Base-by-base conservation (phyloP, 768 basidiomycete genomes). In the Macrocybe gigantea region DNA sequence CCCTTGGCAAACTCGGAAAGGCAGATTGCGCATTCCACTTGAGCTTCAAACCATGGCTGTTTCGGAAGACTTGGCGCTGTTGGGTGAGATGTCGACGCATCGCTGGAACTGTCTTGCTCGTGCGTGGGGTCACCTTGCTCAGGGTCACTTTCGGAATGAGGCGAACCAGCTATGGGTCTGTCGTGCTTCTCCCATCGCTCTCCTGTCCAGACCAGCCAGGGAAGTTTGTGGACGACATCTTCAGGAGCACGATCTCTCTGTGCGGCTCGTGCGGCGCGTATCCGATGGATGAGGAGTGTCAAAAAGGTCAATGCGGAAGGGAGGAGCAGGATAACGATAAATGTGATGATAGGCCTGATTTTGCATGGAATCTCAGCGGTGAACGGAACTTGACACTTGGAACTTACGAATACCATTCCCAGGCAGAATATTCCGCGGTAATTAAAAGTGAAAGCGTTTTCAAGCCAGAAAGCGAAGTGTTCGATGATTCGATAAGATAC, bases 1-100 rank as follows among this genome's bases (percentile, higher is more conserved):
- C 93, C 93, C 59, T 82, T 82, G 36, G 70, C 80, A 56, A 97
- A 98, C 52, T 85, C 80, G 50, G 78, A 88, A 48, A 98, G 74
- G 62, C 95, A 98, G 47, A 98, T 97, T 33, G 93, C 89, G 59
- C 94, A 98, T 63, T 98, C 92, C 45, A 77, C 61, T 58, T 93
- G 90, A 3, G 75, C 65, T 61, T 87, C 86, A 53, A 88, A 93
- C 85, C 90, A 91, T 2, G 82, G 77, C 46, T 79, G 78, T 29
- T 73, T 22, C 5, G 31, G 9, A 22, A 11, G 63, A 12, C 55
- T 55, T 30, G 64, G 58, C 45, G 54, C 38, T 12, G 54, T 46
- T n/a, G 61, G 51, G 41, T 66, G 56, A 30, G 75, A 74, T 5
- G 73, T 69, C 6, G 77, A 76, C 5, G 72, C 64, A 48, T 66